Base-by-base conservation (phyloP, 148 eudicot species). In the Amaranthus cruentus region DNA sequence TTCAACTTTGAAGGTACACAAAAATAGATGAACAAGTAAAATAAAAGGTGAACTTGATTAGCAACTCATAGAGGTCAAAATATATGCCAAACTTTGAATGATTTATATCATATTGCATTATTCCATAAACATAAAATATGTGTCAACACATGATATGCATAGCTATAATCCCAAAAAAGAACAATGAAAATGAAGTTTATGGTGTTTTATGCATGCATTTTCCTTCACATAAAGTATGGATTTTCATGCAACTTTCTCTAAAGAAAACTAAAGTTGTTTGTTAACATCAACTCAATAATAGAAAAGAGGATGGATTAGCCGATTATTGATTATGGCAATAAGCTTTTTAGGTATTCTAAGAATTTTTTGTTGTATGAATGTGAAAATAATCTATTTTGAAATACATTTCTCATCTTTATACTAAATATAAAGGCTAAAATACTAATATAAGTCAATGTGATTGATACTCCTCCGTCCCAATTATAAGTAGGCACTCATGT, bases 171-270 rank as follows among this genome's bases (percentile, higher is more conserved):
- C 43, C 1, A 28, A 6, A 69, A 69, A 42, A 10, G 42, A 69
- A 43, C 71, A 10, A 53, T 38, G 60, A 69, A 69, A 69, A 60
- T 54, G 60, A 69, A 38, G 18, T 57, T 42, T 69, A 69, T 53
- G 46, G 43, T 38, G 44, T 53, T 51, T 14, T 69, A 49, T 48
- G 50, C 55, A 47, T 69, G 11, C 9, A 5, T 53, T 70, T 49
- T 56, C 5, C 28, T 13, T 47, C 67, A 60, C 50, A 28, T 56
- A 59, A 73, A 52, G 62, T 47, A 3, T 61, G 53, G 59, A n/a
- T 73, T 73, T 62, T 28, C 54, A 56, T 62, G 38, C 64, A 56
- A 56, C 68, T 73, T 73, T 62, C 15, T 9, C 58, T 61, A 73
- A 73, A 73, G 75, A 28, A 68, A 62, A 51, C 46, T 9, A 49